Percentiles rank a stretch among this genome's conserved stretches.
Evolutionary conservation across 768 basidiomycete genomes (phyloP).

Genomic region (Pleurotus citrinopileatus): DNA sequence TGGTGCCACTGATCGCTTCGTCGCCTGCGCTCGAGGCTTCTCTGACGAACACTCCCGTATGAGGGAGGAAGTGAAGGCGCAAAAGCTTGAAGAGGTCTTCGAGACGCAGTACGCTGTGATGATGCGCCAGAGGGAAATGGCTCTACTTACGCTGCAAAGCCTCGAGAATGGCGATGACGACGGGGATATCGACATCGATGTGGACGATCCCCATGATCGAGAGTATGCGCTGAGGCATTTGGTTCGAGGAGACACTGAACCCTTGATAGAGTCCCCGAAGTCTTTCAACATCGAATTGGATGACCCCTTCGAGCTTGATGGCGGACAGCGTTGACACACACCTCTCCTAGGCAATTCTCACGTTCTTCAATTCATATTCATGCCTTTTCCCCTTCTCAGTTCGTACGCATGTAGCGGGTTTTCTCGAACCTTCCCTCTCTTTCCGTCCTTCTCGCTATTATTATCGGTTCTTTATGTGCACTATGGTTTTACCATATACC

Average conservation of each 20-base stretch:
- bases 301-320: background rate
- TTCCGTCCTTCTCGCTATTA: too few relatives aligned
- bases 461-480: too few relatives aligned
- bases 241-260: conserved; percentile 1
- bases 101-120: conserved; percentile 6
- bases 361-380: too few relatives aligned
- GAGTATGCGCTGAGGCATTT: background rate
- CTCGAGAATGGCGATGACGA: background rate
- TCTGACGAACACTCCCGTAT: background rate
- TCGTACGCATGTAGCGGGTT: too few relatives aligned
- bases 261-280: background rate
- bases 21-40: background rate
- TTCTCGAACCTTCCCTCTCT: too few relatives aligned
- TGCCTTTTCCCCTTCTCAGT: too few relatives aligned
- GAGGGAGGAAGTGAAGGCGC: background rate
- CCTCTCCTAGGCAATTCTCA: too few relatives aligned
- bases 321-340: too few relatives aligned
- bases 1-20: conserved; percentile 2
- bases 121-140: conserved; percentile 2
- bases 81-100: conserved; percentile 4
- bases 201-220: background rate
- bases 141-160: background rate
- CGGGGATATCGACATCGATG: background rate
- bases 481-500: too few relatives aligned
- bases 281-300: background rate